Evolutionary conservation across 371 early-diverging fungal genomes (phyloP), one percentile per base, ranked within the genome.

Genomic region (Mortierella polycephala): DNA sequence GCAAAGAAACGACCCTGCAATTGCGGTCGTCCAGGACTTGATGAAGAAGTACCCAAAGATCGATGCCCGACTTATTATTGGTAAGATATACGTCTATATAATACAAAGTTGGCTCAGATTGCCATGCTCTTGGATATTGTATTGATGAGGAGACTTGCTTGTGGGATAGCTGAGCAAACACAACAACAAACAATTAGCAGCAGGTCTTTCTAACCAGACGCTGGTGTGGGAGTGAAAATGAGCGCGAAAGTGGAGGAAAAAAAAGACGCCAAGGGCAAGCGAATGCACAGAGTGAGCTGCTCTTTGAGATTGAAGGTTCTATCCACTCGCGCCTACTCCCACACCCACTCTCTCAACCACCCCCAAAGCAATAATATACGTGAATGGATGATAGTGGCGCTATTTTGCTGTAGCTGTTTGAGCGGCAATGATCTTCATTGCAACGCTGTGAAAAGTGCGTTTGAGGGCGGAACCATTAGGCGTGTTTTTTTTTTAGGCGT

Each of bases 11-110:
- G 98, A 98, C 73, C 95, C 96, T 13, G 92, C 92, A 0, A 86
- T 95, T 57, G 80, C 80, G 0, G 83, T 97, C 21, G 96, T 92
- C 6, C 56, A 84, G 7, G 83, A 86, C n/a, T 75, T 98, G 12
- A 91, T 90, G 68, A 79, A 74, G 39, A 80, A 86, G 69, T 92
- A 88, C 71, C 92, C 93, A 4, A 68, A 91, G 46, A 91, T 93
- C 11, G 88, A 93, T 65, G 91, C 93, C 39, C 83, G 86, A 57
- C 74, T 98, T 62, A 87, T 96, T 55, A 85, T 94, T 62, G 95
- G 95, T 89, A 83, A 64, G 72, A 13, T 30, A 30, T 30, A 30
- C 4, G 30, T 30, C 4, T 30, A 30, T 30, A 30, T 30, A 30
- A 30, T 30, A 30, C 30, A 30, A 30, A 30, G 30, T 30, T 1